Evolutionary conservation across 495 filamentous ascomycete species (phyloP).

Genomic region (Daldinia caldariorum): DNA sequence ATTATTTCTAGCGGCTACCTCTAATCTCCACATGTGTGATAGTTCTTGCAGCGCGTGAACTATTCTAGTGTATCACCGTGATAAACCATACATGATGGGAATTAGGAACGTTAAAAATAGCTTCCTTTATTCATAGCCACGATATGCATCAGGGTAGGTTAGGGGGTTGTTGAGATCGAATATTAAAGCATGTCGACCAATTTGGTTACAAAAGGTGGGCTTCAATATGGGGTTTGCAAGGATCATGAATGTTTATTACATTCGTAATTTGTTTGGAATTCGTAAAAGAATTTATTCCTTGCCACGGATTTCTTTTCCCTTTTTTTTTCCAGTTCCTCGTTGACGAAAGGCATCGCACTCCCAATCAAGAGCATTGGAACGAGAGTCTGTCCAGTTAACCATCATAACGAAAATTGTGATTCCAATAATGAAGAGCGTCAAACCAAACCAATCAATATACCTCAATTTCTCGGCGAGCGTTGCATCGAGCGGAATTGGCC

Average conservation of each 20-base stretch:
- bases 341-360: not conserved
- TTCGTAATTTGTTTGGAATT: no score
- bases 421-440: not conserved
- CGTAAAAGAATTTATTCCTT: no score
- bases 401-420: constrained; percentile 1
- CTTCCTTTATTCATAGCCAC: not conserved
- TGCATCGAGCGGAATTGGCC: constrained; percentile 1
- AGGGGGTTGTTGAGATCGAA: no score
- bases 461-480: not conserved
- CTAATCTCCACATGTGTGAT: constrained; percentile 2
- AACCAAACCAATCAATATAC: not conserved
- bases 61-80: constrained; percentile 1
- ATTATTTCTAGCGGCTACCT: not conserved
- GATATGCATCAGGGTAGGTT: not conserved
- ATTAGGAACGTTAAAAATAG: not conserved
- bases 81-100: not conserved
- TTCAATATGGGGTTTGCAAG: no score
- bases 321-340: no score
- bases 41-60: not conserved
- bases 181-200: no score
- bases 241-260: not conserved
- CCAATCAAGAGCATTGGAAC: not conserved
- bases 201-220: no score
- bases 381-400: not conserved
- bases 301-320: no score